Conservation (phyloP, 2,329 filamentous ascomycete species). For the Colletotrichum shisoi region DNA sequence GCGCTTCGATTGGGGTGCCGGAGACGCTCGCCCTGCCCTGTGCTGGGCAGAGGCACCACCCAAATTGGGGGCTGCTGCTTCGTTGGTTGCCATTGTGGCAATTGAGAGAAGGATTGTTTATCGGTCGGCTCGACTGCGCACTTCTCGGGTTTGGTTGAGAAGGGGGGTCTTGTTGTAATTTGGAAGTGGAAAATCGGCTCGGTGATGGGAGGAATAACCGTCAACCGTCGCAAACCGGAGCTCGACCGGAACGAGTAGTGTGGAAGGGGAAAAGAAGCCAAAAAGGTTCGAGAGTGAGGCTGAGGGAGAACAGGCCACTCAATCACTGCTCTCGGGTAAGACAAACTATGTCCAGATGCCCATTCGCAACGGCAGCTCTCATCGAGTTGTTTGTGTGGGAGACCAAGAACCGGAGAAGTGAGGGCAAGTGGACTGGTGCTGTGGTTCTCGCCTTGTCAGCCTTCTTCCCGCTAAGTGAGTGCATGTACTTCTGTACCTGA, state of each 20-base stretch:
- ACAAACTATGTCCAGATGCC: slow-evolving; percentile 2
- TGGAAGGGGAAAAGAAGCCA: background rate
- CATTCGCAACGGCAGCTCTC: slow-evolving; percentile 28
- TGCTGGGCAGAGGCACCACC: slow-evolving; percentile 41
- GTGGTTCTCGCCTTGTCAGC: slow-evolving; percentile 36
- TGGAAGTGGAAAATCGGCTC: slow-evolving; percentile 5
- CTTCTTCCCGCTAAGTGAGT: slow-evolving; percentile 36
- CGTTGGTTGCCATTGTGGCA: slow-evolving; percentile 52
- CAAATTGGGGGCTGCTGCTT: slow-evolving; percentile 47
- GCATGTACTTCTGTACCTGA: slow-evolving; percentile 35
- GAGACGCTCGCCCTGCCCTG: slow-evolving; percentile 50
- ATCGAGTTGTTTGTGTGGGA: slow-evolving; percentile 28
- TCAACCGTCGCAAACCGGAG: slow-evolving; percentile 30
- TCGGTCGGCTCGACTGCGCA: slow-evolving; percentile 2
- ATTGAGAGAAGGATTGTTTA: slow-evolving; percentile 7
- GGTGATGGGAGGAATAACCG: slow-evolving; percentile 20
- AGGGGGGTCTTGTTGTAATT: slow-evolving; percentile 5
- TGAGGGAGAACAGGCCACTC: slow-evolving; percentile 9
- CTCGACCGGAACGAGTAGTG: background rate
- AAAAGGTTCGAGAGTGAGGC: background rate
- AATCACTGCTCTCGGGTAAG: slow-evolving; percentile 22
- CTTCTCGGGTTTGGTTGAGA: slow-evolving; percentile 6
- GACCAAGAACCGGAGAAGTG: slow-evolving; percentile 19
- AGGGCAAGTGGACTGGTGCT: slow-evolving; percentile 30
- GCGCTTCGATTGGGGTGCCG: slow-evolving; percentile 74